These are phyloP conservation scores for Millerozyma miso DNA, from an alignment of 805 yeast species.

Conservation along the genomic window DNA sequence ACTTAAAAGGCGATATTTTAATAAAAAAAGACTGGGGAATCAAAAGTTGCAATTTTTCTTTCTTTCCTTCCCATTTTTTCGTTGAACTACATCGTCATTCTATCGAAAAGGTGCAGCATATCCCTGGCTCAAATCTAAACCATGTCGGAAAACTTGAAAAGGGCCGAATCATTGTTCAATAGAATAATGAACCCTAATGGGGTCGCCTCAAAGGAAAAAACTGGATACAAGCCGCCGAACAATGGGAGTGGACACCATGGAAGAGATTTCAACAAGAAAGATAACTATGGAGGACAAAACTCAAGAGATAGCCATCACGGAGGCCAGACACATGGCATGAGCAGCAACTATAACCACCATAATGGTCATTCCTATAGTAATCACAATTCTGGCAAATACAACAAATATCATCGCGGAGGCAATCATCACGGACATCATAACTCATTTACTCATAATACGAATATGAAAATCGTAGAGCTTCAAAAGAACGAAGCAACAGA, in stretches of 20 bases:
- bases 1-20: not conserved
- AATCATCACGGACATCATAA: conserved; percentile 6
- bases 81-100: not conserved
- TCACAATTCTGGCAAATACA: conserved; percentile 6
- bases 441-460: conserved; percentile 1
- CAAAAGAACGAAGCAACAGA: conserved; percentile 35
- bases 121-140: conserved; percentile 2
- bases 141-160: conserved; percentile 44
- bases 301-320: conserved; percentile 4
- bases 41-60: not conserved
- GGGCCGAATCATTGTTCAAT: conserved; percentile 45
- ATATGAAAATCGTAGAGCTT: conserved; percentile 14
- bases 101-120: not conserved
- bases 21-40: not conserved
- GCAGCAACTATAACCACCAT: conserved; percentile 2
- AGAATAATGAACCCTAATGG: conserved; percentile 40
- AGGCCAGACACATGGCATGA: conserved; percentile 2
- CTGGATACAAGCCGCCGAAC: not conserved
- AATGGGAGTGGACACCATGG: not conserved
- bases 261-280: not conserved
- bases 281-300: conserved; percentile 2
- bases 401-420: conserved; percentile 8
- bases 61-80: not conserved
- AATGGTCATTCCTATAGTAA: conserved; percentile 6
- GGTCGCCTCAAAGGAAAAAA: not conserved